A percentile compares a stretch with the other conserved stretches of the same genome.
These are phyloP conservation scores for Starmerella geochares DNA, from an alignment of 805 yeast genomes.

Conservation along the genomic window DNA sequence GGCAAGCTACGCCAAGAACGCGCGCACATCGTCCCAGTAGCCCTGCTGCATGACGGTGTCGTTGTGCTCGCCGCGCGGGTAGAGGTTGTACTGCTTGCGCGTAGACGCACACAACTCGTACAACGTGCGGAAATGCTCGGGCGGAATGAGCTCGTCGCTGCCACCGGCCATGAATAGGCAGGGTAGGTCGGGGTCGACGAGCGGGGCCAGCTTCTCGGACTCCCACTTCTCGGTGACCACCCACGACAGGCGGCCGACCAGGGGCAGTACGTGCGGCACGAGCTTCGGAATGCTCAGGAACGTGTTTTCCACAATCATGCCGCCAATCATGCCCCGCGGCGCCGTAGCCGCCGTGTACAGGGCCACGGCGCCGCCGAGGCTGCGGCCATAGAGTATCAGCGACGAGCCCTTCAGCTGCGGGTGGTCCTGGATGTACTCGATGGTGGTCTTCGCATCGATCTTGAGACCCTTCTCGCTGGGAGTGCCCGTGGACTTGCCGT, in stretches of 20 bases:
- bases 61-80: conserved; percentile 61
- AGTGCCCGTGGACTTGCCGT: conserved; percentile 67
- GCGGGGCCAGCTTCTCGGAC: conserved; percentile 50
- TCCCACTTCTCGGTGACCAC: conserved; percentile 79
- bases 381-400: conserved; percentile 70
- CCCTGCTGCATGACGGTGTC: conserved; percentile 66
- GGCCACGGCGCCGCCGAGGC: conserved; percentile 92
- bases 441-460: conserved; percentile 64
- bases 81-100: conserved; percentile 45
- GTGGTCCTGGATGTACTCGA: conserved; percentile 48
- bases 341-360: conserved; percentile 57
- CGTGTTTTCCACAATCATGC: conserved; percentile 74
- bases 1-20: conserved; percentile 43
- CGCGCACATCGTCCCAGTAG: conserved; percentile 63
- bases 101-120: conserved; percentile 43
- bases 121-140: conserved; percentile 60
- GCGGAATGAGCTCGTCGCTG: conserved; percentile 86
- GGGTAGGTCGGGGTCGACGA: conserved; percentile 48
- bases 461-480: conserved; percentile 75
- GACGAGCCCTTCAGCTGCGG: conserved; percentile 43
- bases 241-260: conserved; percentile 30
- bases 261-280: conserved; percentile 32
- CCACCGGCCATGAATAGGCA: conserved; percentile 61
- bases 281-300: conserved; percentile 65
- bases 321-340: conserved; percentile 43